Evolutionary conservation across 164 flowering plant species (phyloP), one percentile per base, ranked within the genome.

Genomic region (Magnolia sinica): DNA sequence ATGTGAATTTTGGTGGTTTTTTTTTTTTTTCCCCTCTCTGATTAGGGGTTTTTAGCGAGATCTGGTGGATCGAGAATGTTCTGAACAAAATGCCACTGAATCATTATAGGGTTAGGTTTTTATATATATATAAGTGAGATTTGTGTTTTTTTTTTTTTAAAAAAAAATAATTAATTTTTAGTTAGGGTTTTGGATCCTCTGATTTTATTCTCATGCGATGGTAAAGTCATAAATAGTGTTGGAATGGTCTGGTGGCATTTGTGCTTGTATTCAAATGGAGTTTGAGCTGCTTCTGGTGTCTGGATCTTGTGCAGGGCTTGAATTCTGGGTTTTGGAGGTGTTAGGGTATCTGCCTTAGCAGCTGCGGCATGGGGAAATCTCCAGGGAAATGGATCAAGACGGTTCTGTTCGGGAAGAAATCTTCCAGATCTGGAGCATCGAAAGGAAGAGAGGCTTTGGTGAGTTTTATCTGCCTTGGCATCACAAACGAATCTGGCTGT

Each of bases 301-400:
- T 27, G 11, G 73, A 52, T 37, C 58, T 49, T 49, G 31, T 70
- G 49, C 73, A 70, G 73, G 73, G 55, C 58, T 51, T 23, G 72
- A 37, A 52, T 11, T 11, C 18, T 55, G 61, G 61, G 61, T 55
- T 55, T 8, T 55, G 61, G 61, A 55, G 61, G 18, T 55, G 45
- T 45, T 31, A 67, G 55, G 18, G 13, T 29, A 6, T 7, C 4
- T 16, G 14, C 52, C 64, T 52, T 24, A 20, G n/a, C 9, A 27
- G 52, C 37, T 8, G 27, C 19, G 24, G 78, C 29, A 94, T 94
- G 97, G 94, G 97, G 58, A 93, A 88, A 79, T 88, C 98, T 73
- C 92, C 97, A 7, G 95, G 82, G 64, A 95, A 85, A 85, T 95
- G 99, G 99, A 85, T 95, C 79, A 95, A 92, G 85, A 86, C 91